Conservation (phyloP, 495 filamentous ascomycete genomes). For the Copromyces sp. region DNA sequence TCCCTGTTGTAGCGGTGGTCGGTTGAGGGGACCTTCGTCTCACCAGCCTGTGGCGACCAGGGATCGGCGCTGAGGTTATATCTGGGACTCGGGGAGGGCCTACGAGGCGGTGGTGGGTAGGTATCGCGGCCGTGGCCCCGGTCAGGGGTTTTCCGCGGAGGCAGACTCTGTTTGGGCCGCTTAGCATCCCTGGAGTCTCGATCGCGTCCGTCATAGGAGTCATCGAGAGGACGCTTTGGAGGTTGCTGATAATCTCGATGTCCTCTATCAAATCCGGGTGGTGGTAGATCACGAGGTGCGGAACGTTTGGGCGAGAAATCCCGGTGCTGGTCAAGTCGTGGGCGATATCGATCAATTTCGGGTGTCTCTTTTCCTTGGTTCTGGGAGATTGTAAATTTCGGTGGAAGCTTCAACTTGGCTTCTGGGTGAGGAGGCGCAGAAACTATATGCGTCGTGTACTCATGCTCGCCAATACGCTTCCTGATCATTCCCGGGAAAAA, state of each 20-base stretch:
- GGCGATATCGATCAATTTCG: not conserved
- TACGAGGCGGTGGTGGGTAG: constrained; percentile 3
- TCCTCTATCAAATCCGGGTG: constrained; percentile 1
- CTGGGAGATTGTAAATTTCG: constrained; percentile 10
- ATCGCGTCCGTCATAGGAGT: not conserved
- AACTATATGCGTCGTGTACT: constrained; percentile 14
- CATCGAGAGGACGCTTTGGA: constrained; percentile 15
- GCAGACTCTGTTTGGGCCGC: constrained; percentile 3
- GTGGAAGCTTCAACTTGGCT: constrained; percentile 18
- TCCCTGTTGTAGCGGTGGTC: constrained; percentile 5
- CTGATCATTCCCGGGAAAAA: constrained; percentile 20
- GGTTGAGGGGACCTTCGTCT: constrained; percentile 3
- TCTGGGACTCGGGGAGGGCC: constrained; percentile 2
- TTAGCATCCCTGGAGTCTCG: constrained; percentile 10
- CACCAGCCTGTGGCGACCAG: constrained; percentile 20
- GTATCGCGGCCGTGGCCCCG: not conserved
- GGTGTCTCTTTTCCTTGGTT: not conserved
- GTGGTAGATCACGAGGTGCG: not conserved
- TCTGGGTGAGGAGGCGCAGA: constrained; percentile 16
- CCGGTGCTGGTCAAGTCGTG: not conserved
- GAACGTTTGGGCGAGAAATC: not conserved
- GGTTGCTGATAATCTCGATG: not conserved
- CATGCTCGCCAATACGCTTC: constrained; percentile 15
- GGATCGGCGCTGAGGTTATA: constrained; percentile 10
- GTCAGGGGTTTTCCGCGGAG: not conserved